Evolutionary conservation across 2,329 filamentous ascomycete species (phyloP).

Genomic region (Pseudopyricularia javanii): DNA sequence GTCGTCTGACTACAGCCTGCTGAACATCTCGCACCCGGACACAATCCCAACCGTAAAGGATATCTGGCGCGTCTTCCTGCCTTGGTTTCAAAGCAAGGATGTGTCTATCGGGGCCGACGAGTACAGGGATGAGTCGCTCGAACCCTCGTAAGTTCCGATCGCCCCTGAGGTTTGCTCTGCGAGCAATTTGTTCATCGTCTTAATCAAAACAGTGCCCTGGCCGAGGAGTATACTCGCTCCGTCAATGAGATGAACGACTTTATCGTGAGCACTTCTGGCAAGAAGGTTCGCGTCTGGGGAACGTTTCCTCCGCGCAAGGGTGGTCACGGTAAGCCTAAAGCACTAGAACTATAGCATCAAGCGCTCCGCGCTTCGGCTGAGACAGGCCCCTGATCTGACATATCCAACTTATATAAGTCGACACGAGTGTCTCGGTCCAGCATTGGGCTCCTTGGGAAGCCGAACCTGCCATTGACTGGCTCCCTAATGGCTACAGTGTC

Average conservation of each 20-base stretch:
- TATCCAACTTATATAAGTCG: conserved; percentile 17
- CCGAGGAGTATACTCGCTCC: conserved; percentile 36
- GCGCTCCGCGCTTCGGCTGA: too few relatives aligned
- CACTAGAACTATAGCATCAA: too few relatives aligned
- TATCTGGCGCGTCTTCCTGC: conserved; percentile 39
- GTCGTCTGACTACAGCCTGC: conserved; percentile 29
- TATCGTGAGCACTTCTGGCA: conserved; percentile 24
- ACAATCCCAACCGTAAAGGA: conserved; percentile 38
- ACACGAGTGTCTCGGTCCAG: conserved; percentile 34
- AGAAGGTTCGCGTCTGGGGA: conserved; percentile 41
- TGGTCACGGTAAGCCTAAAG: conserved; percentile 2
- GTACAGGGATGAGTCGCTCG: conserved; percentile 19
- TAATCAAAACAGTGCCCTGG: conserved; percentile 16
- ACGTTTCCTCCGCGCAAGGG: conserved; percentile 32
- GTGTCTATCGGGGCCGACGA: conserved; percentile 46
- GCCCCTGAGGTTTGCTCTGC: not conserved
- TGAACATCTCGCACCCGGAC: conserved; percentile 43
- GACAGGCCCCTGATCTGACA: too few relatives aligned
- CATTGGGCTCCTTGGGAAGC: conserved; percentile 44
- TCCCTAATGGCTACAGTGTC: conserved; percentile 30
- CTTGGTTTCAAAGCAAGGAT: conserved; percentile 42
- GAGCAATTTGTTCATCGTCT: not conserved
- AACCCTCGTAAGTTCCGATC: not conserved
- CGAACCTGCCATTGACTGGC: conserved; percentile 30
- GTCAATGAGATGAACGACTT: conserved; percentile 38